These are phyloP conservation scores for Orobanche coerulescens DNA, from an alignment of 257 asterid species.

Conservation along the genomic window DNA sequence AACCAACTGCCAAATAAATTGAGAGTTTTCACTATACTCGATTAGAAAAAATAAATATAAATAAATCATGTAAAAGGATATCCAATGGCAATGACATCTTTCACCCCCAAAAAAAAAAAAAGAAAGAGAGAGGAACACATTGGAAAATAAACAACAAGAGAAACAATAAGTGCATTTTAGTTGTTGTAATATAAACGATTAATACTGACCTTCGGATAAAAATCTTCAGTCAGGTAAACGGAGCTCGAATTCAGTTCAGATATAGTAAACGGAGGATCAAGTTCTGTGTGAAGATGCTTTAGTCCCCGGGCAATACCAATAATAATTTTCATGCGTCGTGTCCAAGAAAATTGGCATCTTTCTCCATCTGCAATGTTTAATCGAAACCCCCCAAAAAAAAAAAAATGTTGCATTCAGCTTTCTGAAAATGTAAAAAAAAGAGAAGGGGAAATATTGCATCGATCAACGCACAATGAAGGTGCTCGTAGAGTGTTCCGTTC, in stretches of 20 bases:
- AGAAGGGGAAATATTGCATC: neutral
- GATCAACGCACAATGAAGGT: slow-evolving; percentile 75
- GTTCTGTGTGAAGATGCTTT: slow-evolving; percentile 77
- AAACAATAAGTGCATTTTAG: neutral
- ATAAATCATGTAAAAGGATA: no score
- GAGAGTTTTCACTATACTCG: neutral
- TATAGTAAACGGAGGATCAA: slow-evolving; percentile 79
- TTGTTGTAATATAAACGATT: neutral
- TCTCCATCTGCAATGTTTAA: slow-evolving; percentile 60
- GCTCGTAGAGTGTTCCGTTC: slow-evolving; percentile 88
- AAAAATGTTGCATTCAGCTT: slow-evolving; percentile 10
- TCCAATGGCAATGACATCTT: no score
- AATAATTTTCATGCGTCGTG: slow-evolving; percentile 78
- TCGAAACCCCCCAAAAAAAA: slow-evolving; percentile 10
- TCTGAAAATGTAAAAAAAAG: neutral
- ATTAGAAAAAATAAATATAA: no score
- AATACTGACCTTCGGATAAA: slow-evolving; percentile 73
- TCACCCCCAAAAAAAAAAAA: no score
- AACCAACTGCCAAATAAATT: slow-evolving; percentile 53
- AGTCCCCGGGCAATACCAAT: slow-evolving; percentile 87
- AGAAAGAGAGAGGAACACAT: no score
- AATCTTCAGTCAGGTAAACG: slow-evolving; percentile 87
- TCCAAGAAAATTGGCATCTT: slow-evolving; percentile 91
- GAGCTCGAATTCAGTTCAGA: slow-evolving; percentile 73
- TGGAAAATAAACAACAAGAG: no score